Conservation (phyloP, 2,329 filamentous ascomycete species). For the Aspergillaceae sp. region DNA sequence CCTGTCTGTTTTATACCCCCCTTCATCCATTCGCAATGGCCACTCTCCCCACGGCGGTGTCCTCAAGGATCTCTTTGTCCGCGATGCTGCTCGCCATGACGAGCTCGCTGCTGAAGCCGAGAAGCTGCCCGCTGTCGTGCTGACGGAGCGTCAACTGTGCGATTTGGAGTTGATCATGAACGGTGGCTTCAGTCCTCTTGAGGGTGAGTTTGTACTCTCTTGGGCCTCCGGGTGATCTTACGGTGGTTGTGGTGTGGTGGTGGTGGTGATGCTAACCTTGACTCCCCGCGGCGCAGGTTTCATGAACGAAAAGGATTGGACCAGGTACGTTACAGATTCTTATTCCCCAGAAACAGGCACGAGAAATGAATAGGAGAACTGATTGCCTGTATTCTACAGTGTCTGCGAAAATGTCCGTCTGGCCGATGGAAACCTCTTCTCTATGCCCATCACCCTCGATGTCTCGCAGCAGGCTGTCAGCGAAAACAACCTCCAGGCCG, state of each 20-base stretch:
- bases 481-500: slow-evolving; percentile 64
- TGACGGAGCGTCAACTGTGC: slow-evolving; percentile 91
- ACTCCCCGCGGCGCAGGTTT: slow-evolving; percentile 55
- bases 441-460: slow-evolving; percentile 94
- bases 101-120: slow-evolving; percentile 80
- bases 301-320: slow-evolving; percentile 95
- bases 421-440: slow-evolving; percentile 80
- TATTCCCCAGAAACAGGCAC: slow-evolving; percentile 1
- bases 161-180: slow-evolving; percentile 96
- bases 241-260: slow-evolving; percentile 7
- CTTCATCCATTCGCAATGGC: slow-evolving; percentile 31
- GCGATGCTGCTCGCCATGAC: slow-evolving; percentile 74
- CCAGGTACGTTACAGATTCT: slow-evolving; percentile 54
- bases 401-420: slow-evolving; percentile 86
- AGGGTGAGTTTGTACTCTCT: slow-evolving; percentile 55
- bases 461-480: slow-evolving; percentile 67
- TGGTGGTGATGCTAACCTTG: slow-evolving; percentile 11
- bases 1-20: slow-evolving; percentile 2
- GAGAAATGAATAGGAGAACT: slow-evolving; percentile 3
- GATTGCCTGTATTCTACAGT: slow-evolving; percentile 37
- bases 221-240: not conserved
- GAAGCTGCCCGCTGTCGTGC: slow-evolving; percentile 69
- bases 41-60: slow-evolving; percentile 70
- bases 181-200: slow-evolving; percentile 93
- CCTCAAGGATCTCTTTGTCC: slow-evolving; percentile 94